Evolutionary conservation across 192 early-diverging fungal genomes (phyloP).

Genomic region (Chytriomyces sp.): DNA sequence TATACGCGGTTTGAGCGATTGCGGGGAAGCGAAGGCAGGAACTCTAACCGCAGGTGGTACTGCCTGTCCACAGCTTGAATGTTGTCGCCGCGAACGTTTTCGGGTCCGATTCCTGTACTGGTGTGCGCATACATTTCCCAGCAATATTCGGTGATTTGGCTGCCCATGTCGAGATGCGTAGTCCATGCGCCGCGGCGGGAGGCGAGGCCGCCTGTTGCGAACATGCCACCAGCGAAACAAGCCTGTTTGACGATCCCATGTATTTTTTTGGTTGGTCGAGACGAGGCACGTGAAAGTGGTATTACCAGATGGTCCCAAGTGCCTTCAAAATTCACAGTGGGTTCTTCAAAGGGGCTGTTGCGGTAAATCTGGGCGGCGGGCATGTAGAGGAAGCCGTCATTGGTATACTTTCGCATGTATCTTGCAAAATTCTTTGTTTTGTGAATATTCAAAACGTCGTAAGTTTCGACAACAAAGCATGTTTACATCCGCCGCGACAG

Average conservation of each 20-base stretch:
- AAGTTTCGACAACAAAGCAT: neutral
- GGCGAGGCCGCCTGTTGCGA: constrained; percentile 59
- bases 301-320: constrained; percentile 18
- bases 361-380: no score
- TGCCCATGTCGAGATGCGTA: constrained; percentile 30
- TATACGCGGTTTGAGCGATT: neutral
- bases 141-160: constrained; percentile 42
- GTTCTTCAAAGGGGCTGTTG: neutral
- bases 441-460: neutral
- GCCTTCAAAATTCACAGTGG: neutral
- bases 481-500: constrained; percentile 6
- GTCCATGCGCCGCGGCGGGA: constrained; percentile 38
- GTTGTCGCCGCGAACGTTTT: constrained; percentile 55
- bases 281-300: neutral
- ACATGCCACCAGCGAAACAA: constrained; percentile 73
- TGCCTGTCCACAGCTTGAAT: constrained; percentile 5
- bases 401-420: neutral
- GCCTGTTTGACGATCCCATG: constrained; percentile 16
- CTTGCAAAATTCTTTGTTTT: neutral
- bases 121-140: constrained; percentile 69
- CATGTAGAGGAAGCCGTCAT: neutral
- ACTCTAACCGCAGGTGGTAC: constrained; percentile 38
- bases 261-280: neutral
- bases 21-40: neutral
- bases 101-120: constrained; percentile 73